Evolutionary conservation across 208 protist genomes (phyloP).

Genomic region (Naegleria gruberi): DNA sequence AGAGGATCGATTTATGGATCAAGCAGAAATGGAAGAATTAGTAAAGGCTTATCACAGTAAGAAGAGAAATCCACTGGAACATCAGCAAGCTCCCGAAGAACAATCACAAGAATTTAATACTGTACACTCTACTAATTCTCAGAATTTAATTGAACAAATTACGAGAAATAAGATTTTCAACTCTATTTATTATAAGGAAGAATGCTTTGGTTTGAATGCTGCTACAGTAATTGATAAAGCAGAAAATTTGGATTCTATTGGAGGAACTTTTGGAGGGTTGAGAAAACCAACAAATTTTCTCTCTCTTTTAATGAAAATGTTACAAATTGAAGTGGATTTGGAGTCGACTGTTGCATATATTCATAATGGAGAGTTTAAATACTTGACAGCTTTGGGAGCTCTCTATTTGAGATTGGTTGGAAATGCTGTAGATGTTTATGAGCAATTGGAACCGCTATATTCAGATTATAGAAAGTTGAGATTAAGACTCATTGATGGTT

Average conservation of each 20-base stretch:
- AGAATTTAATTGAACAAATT: conserved; percentile 71
- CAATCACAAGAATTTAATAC: conserved; percentile 6
- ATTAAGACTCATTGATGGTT: conserved; percentile 13
- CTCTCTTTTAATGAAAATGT: conserved; percentile 71
- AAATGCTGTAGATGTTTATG: conserved; percentile 53
- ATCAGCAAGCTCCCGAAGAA: not conserved
- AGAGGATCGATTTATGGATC: not conserved
- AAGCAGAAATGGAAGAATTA: not conserved
- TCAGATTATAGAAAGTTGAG: conserved; percentile 66
- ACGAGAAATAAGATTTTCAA: conserved; percentile 60
- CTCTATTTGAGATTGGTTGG: conserved; percentile 70
- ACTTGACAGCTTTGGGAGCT: conserved; percentile 62
- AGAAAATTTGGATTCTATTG: conserved; percentile 57
- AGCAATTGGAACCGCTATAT: conserved; percentile 66
- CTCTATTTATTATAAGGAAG: conserved; percentile 71
- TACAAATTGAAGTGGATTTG: conserved; percentile 64
- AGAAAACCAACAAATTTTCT: conserved; percentile 70
- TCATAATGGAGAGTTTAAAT: conserved; percentile 70
- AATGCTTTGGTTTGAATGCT: conserved; percentile 70
- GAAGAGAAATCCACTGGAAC: not conserved
- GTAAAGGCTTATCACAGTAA: not conserved
- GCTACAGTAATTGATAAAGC: conserved; percentile 68
- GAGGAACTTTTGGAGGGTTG: conserved; percentile 62
- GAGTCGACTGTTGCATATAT: conserved; percentile 77
- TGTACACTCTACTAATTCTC: conserved; percentile 62